Conservation (phyloP, 2,329 filamentous ascomycete species). For the Pseudocercospora fuligena region DNA sequence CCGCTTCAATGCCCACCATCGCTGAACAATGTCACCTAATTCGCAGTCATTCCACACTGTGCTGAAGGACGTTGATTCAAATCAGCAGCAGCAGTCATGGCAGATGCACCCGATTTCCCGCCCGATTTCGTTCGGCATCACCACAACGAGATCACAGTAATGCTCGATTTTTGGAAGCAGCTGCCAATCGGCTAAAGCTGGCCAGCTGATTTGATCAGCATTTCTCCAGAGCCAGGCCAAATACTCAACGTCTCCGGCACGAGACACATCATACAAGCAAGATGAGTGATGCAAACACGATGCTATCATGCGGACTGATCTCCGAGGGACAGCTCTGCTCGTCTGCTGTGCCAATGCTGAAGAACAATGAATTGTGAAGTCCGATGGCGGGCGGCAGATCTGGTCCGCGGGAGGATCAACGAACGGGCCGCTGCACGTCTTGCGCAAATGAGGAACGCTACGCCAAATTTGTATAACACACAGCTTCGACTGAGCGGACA, state of each 20-base stretch:
- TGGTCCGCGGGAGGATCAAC: neutral
- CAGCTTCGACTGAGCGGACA: neutral
- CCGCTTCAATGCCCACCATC: neutral
- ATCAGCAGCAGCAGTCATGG: neutral
- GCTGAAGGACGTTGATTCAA: neutral
- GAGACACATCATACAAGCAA: neutral
- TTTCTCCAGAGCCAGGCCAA: neutral
- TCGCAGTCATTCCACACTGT: neutral
- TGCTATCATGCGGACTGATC: neutral
- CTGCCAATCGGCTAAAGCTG: neutral
- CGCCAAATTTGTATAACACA: neutral
- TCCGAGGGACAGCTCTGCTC: neutral
- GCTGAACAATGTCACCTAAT: neutral
- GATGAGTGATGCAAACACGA: neutral
- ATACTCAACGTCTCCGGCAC: neutral
- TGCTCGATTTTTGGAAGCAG: neutral
- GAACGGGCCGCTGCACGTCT: neutral
- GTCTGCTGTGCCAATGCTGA: neutral
- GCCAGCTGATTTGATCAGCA: neutral
- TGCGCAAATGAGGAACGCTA: neutral
- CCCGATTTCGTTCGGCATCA: neutral
- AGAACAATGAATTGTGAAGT: neutral
- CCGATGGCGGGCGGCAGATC: neutral
- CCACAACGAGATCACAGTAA: neutral
- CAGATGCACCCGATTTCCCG: neutral